Evolutionary conservation across 139 green algal species (phyloP), one percentile per base, ranked within the genome.

Genomic region (Chlorella sp.): DNA sequence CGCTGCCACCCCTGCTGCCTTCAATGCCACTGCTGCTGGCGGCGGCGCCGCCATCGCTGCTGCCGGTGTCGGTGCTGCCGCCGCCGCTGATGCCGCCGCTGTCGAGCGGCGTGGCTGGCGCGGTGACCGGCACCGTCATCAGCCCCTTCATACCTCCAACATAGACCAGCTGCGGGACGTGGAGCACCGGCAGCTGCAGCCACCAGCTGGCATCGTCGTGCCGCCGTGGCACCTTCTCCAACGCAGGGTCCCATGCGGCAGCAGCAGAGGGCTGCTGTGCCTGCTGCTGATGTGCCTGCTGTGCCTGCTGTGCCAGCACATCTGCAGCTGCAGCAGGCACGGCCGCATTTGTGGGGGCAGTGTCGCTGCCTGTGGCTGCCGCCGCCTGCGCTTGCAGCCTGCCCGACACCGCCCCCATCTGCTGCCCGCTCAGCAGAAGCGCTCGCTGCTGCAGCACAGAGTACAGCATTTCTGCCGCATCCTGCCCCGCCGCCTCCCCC

Each of bases 111-210:
- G 40, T 28, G 7, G 14, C n/a, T 3, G 53, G 60, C 37, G 86
- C 1, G 76, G 57, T 82, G 21, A 89, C 3, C 24, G 80, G 79
- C 11, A 90, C 79, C 11, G 32, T 73, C 87, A 90, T 80, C 61
- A 90, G 61, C 0, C 87, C 87, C 87, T 81, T 80, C 36, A 40
- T 64, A 11, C 87, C 87, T 32, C 81, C 87, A 3, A 9, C 32
- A 39, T 86, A 90, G 11, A 57, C 15, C 78, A 90, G 64, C 78
- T 86, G 87, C 0, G 87, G 39, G 30, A 90, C 87, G 39, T 90
- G 87, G 75, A 91, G 71, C 88, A 90, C 77, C 0, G 66, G 68
- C 60, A 92, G 89, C 24, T 61, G 40, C 11, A 75, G 79, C 82
- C 83, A 90, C 78, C 81, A 86, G 88, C 42, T 21, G 14, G 39